Base-by-base conservation (phyloP, 139 green algal species). In the Zygnema cylindricum region DNA sequence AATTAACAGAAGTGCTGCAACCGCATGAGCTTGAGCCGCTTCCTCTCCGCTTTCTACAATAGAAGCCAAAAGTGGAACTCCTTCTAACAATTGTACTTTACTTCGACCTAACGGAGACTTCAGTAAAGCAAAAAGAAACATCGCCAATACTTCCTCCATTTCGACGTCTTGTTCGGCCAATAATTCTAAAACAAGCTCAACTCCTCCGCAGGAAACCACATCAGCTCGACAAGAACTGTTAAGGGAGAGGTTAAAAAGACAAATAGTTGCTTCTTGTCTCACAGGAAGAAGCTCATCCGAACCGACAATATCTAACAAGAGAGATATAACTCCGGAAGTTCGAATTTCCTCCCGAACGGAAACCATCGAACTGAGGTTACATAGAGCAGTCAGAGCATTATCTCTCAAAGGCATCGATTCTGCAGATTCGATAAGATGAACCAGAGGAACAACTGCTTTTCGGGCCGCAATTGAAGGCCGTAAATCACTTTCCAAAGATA, bases 201-300 rank as follows among this genome's bases (percentile, higher is more conserved):
- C 43, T 25, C 57, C 81, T 41, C 81, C 81, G 1, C 25, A 30
- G 16, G 42, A 75, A 25, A 87, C n/a, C 32, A 87, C 76, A 30
- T 63, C 42, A 3, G 39, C 36, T 22, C 36, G 36, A 69, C 43
- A 77, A 30, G 25, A 25, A 1, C 23, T 54, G 1, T 87, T 38
- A 3, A 76, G 82, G 22, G 76, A 38, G 25, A 89, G 84, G 3
- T 76, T 89, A 71, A 88, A 89, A 30, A 89, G 84, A 30, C 69
- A 69, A 1, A 85, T 76, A 0, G 84, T 33, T 0, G 84, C 84
- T n/a, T 89, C 84, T 39, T 89, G 82, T 1, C 81, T 43, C 40
- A 43, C 40, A n/a, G 81, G 41, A 40, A 39, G 25, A 25, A 41
- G 22, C 39, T 57, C 39, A n/a, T 49, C 43, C 33, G 38, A 41